Base-by-base conservation (phyloP, 345 rosid genomes). In the Excoecaria cochinchinensis region DNA sequence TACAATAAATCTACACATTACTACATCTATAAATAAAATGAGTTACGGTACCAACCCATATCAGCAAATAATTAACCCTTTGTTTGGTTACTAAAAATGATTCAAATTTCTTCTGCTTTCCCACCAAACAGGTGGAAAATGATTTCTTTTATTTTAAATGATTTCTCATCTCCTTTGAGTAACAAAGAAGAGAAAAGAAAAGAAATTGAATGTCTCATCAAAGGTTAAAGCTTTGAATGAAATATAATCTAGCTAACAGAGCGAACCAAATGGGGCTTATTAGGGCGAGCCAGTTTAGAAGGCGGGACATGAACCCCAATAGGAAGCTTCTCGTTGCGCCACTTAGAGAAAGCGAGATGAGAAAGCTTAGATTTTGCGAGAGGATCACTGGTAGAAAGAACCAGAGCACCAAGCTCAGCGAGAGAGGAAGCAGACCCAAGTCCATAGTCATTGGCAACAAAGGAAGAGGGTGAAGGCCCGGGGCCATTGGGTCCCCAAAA, bases 401-500 rank as follows among this genome's bases (percentile, higher is more conserved):
- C 91, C 66, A 92, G 76, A 40, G 98, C 86, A 59, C 98, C 97
- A 48, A 95, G 92, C 72, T 90, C 97, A 0, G 99, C 86, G 71
- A 91, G 92, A 76, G 97, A 95, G 52, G 93, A 81, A 21, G 94
- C 92, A n/a, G 85, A 78, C 2, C 75, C 85, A 11, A 84, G 79
- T 0, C 67, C 61, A 24, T 51, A 15, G 22, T 39, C 16, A 58
- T 9, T 16, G 65, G 6, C 15, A 73, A 16, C 46, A n/a, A 55
- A 31, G 15, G 74, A 0, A 5, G 72, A 73, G 56, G 74, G 78
- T 47, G 74, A 71, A 56, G 84, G 85, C 70, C 82, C 69, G 0
- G 99, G 96, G 64, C 99, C 97, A 3, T 69, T 77, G 74, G 87
- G 88, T 76, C 95, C 99, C 97, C 97, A 95, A 71, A 78, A 79